These are phyloP conservation scores for Tolypocladium ovalisporum DNA, from an alignment of 2,329 filamentous ascomycete species.

Conservation along the genomic window DNA sequence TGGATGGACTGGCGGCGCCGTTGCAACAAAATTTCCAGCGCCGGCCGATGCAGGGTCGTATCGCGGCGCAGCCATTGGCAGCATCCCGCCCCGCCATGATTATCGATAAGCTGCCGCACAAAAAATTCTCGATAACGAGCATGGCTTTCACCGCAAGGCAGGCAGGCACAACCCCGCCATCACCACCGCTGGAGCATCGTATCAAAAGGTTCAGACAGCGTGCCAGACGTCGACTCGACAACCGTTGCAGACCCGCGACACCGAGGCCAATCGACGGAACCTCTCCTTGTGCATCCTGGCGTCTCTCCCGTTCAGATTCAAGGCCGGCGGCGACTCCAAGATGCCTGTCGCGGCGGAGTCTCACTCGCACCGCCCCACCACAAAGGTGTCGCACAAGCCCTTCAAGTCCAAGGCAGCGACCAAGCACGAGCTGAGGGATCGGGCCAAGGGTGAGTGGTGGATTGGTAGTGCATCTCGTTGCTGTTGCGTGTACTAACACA, in stretches of 20 bases:
- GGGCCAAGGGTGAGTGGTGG: conserved; percentile 58
- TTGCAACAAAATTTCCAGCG: conserved; percentile 23
- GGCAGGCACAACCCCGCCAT: conserved; percentile 24
- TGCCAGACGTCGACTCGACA: too few species aligned
- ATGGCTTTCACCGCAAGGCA: too few species aligned
- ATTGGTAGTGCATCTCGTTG: too few species aligned
- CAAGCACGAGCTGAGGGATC: conserved; percentile 77
- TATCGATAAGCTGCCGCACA: conserved; percentile 26
- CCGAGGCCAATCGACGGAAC: neutral
- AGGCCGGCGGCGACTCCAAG: conserved; percentile 61
- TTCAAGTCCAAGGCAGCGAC: conserved; percentile 90
- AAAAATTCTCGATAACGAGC: conserved; percentile 24
- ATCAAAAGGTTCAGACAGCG: neutral
- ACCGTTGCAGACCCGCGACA: neutral
- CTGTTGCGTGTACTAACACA: neutral
- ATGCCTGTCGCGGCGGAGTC: conserved; percentile 59
- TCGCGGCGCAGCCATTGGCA: conserved; percentile 16
- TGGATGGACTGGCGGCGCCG: conserved; percentile 5
- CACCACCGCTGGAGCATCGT: conserved; percentile 5
- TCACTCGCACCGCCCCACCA: conserved; percentile 88
- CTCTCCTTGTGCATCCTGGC: conserved; percentile 39
- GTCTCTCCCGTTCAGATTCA: conserved; percentile 77
- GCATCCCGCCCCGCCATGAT: neutral
- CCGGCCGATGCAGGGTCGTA: conserved; percentile 10
- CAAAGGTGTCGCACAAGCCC: conserved; percentile 76